phyloP scores from a whole-genome alignment of 352 stramenopile genomes.

The Globisporangium iwayamae region DNA sequence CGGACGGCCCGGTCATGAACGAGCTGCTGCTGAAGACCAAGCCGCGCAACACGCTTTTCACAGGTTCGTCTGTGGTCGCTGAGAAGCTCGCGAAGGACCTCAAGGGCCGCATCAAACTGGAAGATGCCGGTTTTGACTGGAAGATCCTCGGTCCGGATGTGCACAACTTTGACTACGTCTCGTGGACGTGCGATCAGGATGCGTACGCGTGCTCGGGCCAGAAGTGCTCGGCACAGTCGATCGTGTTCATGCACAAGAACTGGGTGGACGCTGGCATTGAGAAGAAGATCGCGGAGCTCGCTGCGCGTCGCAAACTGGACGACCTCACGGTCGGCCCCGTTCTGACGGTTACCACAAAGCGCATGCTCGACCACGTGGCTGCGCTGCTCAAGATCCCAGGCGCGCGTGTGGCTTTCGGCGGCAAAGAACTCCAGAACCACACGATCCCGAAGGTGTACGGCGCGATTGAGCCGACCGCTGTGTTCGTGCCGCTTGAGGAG shows the following conservation, averaged over 20 bases:
- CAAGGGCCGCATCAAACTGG: conserved; percentile 91
- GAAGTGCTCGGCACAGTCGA: conserved; percentile 98
- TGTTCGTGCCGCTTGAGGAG: conserved; percentile 96
- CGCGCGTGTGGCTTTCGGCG: conserved; percentile 94
- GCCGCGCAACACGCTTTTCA: conserved; percentile 97
- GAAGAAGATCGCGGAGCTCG: conserved; percentile 90
- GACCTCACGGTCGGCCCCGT: conserved; percentile 97
- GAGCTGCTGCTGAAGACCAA: conserved; percentile 92
- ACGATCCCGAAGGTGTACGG: conserved; percentile 95
- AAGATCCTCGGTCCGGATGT: conserved; percentile 97
- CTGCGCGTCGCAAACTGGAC: conserved; percentile 86
- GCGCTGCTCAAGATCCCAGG: conserved; percentile 91
- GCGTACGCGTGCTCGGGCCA: conserved; percentile 97
- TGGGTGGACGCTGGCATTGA: conserved; percentile 91
- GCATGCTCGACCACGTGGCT: conserved; percentile 92
- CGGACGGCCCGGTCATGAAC: conserved; percentile 92
- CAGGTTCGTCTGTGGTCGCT: conserved; percentile 91
- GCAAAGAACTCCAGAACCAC: conserved; percentile 91
- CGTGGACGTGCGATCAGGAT: conserved; percentile 98
- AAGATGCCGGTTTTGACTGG: conserved; percentile 99
- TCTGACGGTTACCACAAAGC: conserved; percentile 95
- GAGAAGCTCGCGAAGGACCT: conserved; percentile 93
- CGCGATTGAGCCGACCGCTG: conserved; percentile 95
- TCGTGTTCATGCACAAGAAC: conserved; percentile 98
- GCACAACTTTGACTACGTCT: conserved; percentile 95